Conservation (phyloP, 2,329 filamentous ascomycete species). For the Tothia fuscella region DNA sequence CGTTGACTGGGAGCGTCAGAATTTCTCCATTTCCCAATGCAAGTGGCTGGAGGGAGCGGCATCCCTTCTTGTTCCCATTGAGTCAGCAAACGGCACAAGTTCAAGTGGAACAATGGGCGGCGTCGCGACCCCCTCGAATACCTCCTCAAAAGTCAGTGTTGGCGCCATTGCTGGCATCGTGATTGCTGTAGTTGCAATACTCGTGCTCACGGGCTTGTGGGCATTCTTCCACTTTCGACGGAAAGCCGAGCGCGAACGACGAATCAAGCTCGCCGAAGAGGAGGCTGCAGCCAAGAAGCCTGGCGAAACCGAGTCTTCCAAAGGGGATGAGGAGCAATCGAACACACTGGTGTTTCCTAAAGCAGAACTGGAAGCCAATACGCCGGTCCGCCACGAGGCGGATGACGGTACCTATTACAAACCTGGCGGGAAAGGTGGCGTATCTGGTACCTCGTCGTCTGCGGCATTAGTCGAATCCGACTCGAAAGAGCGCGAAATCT, state of each 20-base stretch:
- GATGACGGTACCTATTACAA: conserved; percentile 3
- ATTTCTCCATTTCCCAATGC: conserved; percentile 34
- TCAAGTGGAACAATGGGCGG: neutral
- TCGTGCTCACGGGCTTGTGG: conserved; percentile 20
- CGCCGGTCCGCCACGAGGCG: conserved; percentile 9
- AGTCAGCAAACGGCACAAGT: conserved; percentile 19
- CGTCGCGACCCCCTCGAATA: neutral
- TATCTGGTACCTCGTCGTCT: neutral
- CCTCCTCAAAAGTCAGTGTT: conserved; percentile 16
- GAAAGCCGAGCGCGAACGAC: conserved; percentile 3
- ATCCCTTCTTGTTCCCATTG: conserved; percentile 21
- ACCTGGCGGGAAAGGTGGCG: neutral
- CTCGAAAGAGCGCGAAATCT: conserved; percentile 27
- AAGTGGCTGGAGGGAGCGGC: conserved; percentile 20
- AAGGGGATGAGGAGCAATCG: conserved; percentile 11
- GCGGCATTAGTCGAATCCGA: conserved; percentile 21
- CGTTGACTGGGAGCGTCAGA: conserved; percentile 36
- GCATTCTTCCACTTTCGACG: conserved; percentile 24
- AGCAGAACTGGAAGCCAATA: conserved; percentile 29
- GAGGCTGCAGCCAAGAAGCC: neutral
- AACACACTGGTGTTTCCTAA: conserved; percentile 29
- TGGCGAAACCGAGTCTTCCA: conserved; percentile 14
- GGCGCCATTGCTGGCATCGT: conserved; percentile 34
- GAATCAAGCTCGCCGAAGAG: neutral
- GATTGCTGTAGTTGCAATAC: conserved; percentile 25